Evolutionary conservation across 495 filamentous ascomycete species (phyloP), one percentile per base, ranked within the genome.

Genomic region (Corynascus novoguineensis): DNA sequence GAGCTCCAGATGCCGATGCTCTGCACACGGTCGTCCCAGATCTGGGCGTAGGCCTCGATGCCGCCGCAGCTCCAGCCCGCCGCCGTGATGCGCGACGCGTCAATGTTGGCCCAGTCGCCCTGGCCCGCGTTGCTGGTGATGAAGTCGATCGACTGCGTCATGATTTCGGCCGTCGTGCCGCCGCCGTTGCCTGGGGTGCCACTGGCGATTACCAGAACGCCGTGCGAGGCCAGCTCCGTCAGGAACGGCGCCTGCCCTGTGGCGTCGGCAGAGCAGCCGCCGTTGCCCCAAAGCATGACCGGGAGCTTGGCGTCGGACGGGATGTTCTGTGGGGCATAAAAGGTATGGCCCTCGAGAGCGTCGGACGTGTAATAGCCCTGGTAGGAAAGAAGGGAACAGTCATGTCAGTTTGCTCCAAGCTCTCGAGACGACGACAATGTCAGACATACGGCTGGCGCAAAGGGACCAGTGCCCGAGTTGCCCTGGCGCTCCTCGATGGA

Each of bases 241-340:
- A 72, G 62, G 29, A 68, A 57, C 29, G 37, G 12, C 12, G 15
- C 45, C 5, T 50, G 45, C 34, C 25, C 35, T 10, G 55, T 53
- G 38, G 60, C 64, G 52, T 67, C 51, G 55, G 60, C 59, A n/a
- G 48, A 51, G 65, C 69, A 71, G 40, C 49, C 67, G 56, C 69
- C 69, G 61, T 71, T 68, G 48, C 67, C 69, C 67, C 69, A 71
- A 51, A 73, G 48, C 52, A 72, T 41, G 60, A 71, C 48, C 37
- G 50, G 59, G 35, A 76, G 42, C 37, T 65, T 57, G 50, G 40
- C 10, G 21, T 32, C 29, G 6, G 67, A 12, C 59, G 64, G 47
- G 19, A 63, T 14, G 21, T 53, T 59, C 19, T 47, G 37, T 17
- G 63, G 47, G 61, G 64, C 47, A 44, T 57, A 61, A 41, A 71